These are phyloP conservation scores for Backusella mclennaniae DNA, from an alignment of 192 early-diverging fungal species.

Conservation along the genomic window DNA sequence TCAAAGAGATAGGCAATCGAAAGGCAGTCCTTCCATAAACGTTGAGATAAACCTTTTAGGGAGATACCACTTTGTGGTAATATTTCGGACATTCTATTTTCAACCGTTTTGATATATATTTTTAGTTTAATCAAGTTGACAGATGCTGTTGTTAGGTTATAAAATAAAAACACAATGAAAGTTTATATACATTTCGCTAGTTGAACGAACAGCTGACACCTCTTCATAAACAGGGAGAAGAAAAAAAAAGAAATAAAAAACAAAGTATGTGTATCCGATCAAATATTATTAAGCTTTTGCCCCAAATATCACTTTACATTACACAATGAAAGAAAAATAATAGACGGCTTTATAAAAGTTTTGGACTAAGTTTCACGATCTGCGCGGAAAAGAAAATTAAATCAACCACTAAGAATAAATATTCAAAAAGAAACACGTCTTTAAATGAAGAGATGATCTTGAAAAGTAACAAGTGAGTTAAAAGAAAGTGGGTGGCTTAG, in stretches of 20 bases:
- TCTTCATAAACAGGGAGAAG: neutral
- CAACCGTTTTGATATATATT: neutral
- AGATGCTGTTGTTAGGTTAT: slow-evolving; percentile 10
- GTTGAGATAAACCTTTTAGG: neutral
- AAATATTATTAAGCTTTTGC: neutral
- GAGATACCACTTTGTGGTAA: neutral
- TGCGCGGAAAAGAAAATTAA: neutral
- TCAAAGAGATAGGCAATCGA: neutral
- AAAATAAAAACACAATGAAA: neutral
- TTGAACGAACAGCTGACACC: neutral
- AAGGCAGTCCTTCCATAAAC: neutral
- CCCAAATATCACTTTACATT: neutral
- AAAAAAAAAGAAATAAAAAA: neutral
- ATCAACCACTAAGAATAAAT: neutral
- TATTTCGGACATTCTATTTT: slow-evolving; percentile 1
- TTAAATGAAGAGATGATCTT: neutral
- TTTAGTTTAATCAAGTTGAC: neutral
- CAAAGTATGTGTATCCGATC: neutral
- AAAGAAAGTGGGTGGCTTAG: neutral
- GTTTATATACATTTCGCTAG: neutral
- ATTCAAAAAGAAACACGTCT: neutral
- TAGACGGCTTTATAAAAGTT: neutral
- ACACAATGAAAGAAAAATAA: neutral
- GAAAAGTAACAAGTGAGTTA: neutral
- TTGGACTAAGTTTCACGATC: neutral